These are phyloP conservation scores for Hypoxylon rubiginosum DNA, from an alignment of 2,329 filamentous ascomycete genomes.

Conservation along the genomic window DNA sequence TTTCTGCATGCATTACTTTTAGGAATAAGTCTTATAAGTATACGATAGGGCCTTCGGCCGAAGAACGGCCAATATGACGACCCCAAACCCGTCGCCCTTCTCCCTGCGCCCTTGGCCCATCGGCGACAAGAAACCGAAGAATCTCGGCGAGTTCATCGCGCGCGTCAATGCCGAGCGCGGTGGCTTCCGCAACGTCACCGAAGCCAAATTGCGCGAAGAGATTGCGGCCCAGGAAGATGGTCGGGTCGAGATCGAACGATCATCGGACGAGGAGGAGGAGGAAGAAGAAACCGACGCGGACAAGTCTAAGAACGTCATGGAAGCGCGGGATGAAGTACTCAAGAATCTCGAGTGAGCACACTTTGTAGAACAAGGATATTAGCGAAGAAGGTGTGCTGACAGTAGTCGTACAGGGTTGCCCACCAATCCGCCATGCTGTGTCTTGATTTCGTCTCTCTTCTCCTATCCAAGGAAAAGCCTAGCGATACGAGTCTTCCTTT, in stretches of 20 bases:
- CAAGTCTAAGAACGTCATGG: conserved; percentile 57
- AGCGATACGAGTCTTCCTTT: conserved; percentile 77
- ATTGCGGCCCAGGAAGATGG: conserved; percentile 64
- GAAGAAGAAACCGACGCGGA: conserved; percentile 59
- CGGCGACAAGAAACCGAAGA: conserved; percentile 68
- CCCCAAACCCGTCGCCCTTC: conserved; percentile 56
- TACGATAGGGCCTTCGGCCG: not conserved
- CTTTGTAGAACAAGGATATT: conserved; percentile 6
- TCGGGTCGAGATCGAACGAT: conserved; percentile 55
- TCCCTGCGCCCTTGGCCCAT: conserved; percentile 75
- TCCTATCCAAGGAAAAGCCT: conserved; percentile 85
- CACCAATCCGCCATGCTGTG: conserved; percentile 75
- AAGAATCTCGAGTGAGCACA: conserved; percentile 67
- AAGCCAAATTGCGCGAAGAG: conserved; percentile 78
- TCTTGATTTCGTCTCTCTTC: conserved; percentile 85
- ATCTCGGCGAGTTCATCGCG: conserved; percentile 79
- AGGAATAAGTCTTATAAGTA: not conserved
- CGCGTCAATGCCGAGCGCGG: conserved; percentile 85
- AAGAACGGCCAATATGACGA: conserved; percentile 38
- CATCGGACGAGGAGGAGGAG: conserved; percentile 62
- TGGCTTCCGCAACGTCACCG: conserved; percentile 84
- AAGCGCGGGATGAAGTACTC: conserved; percentile 70
- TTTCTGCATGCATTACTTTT: not conserved
- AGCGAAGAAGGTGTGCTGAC: conserved; percentile 36
- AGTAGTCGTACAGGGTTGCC: conserved; percentile 56